Base-by-base conservation (phyloP, 2,329 filamentous ascomycete genomes). In the Colletotrichum cuscutae region DNA sequence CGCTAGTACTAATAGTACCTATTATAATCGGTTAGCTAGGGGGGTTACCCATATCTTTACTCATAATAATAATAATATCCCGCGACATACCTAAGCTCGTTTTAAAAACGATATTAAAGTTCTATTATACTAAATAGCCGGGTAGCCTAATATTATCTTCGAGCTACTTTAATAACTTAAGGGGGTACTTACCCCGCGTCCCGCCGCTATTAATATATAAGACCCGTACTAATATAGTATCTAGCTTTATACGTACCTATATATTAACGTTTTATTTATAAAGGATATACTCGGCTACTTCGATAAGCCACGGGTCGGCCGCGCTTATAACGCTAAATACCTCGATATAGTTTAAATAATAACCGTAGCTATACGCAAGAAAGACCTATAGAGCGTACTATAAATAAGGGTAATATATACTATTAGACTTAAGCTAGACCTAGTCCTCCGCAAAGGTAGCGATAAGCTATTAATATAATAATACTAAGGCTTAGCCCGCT, bases 161-260 rank as follows among this genome's bases (percentile, higher is more conserved):
- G 3, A 82, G 61, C 26, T 77, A 59, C 59, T 79, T 66, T 7
- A 81, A 73, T 46, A 82, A 78, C 8, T 75, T 58, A 1, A 81
- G 77, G 4, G 67, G 72, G 11, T 79, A 80, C 5, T 81, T 73
- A 1, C 80, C 80, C 13, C 78, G 76, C 28, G 79, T 76, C 3
- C 80, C 77, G 24, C 80, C 76, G 11, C 76, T 76, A 72, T 82
- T 66, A 19, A 73, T 67, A 12, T 28, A 54, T 19, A 72, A 19
- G 7, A 72, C 58, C 1, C 15, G 11, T 19, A 42, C 28, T 1
- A 28, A 61, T 1, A 52, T 19, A 3, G 58, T 71, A 2, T 66
- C 52, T 3, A 12, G 69, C 28, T 72, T 66, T 12, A 61, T 35
- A 26, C 22, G 7, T 35, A 72, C 54, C 11, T 68, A 2, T 19